Evolutionary conservation across 139 green algal species (phyloP), one percentile per base, ranked within the genome.

Genomic region (Tetraselmis chui): DNA sequence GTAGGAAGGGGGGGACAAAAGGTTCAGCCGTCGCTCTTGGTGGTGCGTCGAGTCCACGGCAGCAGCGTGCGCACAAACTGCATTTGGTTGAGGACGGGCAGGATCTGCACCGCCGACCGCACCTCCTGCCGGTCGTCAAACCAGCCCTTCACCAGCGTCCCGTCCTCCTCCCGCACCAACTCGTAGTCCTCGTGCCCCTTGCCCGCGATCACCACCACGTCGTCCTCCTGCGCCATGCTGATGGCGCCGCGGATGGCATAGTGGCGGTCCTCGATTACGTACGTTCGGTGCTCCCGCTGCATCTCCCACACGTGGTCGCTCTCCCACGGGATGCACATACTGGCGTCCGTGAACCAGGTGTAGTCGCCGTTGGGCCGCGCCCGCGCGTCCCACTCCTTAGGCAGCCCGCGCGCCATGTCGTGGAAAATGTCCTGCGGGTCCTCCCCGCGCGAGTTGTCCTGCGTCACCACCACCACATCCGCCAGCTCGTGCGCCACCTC

Each of bases 221-320:
- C 97, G 1, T 88, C 84, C 26, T 88, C 75, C 11, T 88, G 82
- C 1, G 94, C 97, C 32, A 95, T 98, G 58, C 91, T 94, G 29
- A 99, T 97, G n/a, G 97, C 97, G 28, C 87, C 89, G 2, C 97
- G 92, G 81, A 99, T 98, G 76, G 97, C 97, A 78, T 87, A 89
- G 86, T 91, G 93, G 75, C 88, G 87, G 82, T 95, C 91, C 83
- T 95, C 91, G 80, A 94, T 91, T 27, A 95, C 78, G 83, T 93
- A 92, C 32, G 82, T 89, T 79, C 24, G 76, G 27, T 29, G 78
- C 22, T 75, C 2, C 2, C 59, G 31, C 28, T 82, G 28, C 28
- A 79, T 24, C 24, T 32, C 28, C 76, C 76, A 24, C 5, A 32
- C 29, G 78, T 82, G n/a, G 26, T 76, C n/a, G 78, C n/a, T 29